Base-by-base conservation (phyloP, 345 rosid genomes). In the Citrus australasica region DNA sequence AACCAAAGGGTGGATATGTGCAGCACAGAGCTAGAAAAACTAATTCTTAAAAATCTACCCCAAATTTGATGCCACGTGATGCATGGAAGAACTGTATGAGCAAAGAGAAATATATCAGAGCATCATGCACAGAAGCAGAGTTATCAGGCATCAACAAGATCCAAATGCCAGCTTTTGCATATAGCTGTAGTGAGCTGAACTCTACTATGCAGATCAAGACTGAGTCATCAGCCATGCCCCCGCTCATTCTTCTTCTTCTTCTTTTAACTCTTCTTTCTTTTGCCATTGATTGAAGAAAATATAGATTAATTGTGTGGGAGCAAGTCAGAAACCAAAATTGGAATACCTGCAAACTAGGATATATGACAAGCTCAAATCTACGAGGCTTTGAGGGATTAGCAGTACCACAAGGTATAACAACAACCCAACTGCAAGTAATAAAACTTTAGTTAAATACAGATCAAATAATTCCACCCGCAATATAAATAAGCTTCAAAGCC, bases 301-400 rank as follows among this genome's bases (percentile, higher is more conserved):
- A 22, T 40, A 61, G 25, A 59, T 55, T 67, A 81, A 27, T 62
- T 17, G 56, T 11, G 53, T 13, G n/a, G 7, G 64, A 78, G 59
- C 70, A 71, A 79, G 35, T 55, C 55, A 24, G 64, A 24, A 30
- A 27, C 27, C 9, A 68, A 58, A n/a, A 61, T 16, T 22, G 58
- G 28, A 25, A 67, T 74, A 88, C 91, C 87, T 85, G 87, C 69
- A 84, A 67, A 56, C 76, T 75, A 72, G 79, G 71, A 81, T 88
- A 88, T 58, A 86, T 85, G 38, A 87, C 88, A 77, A 88, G 89
- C 83, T 88, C 89, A 61, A 85, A 79, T 79, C 84, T 83, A 66
- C 69, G 79, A 77, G 88, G 89, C 80, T 73, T 77, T 67, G 40
- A 37, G 71, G 81, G 66, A 42, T 83, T 85, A 55, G 84, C 86